Evolutionary conservation across 1,284 basidiomycete species (phyloP), one percentile per base, ranked within the genome.

Genomic region (Leccinum insolens): DNA sequence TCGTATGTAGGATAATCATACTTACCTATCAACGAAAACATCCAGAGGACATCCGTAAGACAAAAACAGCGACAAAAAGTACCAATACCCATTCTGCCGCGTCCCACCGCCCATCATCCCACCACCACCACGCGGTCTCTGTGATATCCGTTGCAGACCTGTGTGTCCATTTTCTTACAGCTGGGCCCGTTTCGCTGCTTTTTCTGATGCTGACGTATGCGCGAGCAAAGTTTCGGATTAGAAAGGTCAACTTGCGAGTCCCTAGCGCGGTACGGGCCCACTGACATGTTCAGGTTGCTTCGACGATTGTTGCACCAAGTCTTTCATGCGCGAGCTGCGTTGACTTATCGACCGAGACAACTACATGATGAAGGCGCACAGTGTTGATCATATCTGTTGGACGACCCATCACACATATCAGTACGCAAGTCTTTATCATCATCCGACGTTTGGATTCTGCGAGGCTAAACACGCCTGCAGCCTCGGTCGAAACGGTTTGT

Each of bases 1-100:
- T 41, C 41, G 41, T 44, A 44, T 17, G 41, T 44, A 44, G 41
- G 41, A 44, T 44, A 17, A 17, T 44, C 15, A 44, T 44, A 44
- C 41, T 44, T 83, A 74, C 84, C 84, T 78, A 73, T 76, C 41
- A 77, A 64, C 68, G 70, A 66, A 74, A 77, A 76, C 78, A 76
- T 75, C 70, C 74, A 69, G 62, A 59, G 60, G 49, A 64, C 76
- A 72, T 72, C 72, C 76, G 81, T 84, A 82, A 84, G 83, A 82
- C 82, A 77, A 78, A 77, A 78, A 78, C 78, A 77, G 71, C 68
- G 72, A 65, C 74, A 78, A 75, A 77, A 75, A 78, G 76, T 76
- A 76, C 78, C 76, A 71, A 85, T 87, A 89, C 89, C 89, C 88
- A 90, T 90, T 80, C 89, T 87, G 69, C 78, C 68, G 41, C 76